Evolutionary conservation across 495 filamentous ascomycete species (phyloP), one percentile per base, ranked within the genome.

Genomic region (Annulohypoxylon nitens): DNA sequence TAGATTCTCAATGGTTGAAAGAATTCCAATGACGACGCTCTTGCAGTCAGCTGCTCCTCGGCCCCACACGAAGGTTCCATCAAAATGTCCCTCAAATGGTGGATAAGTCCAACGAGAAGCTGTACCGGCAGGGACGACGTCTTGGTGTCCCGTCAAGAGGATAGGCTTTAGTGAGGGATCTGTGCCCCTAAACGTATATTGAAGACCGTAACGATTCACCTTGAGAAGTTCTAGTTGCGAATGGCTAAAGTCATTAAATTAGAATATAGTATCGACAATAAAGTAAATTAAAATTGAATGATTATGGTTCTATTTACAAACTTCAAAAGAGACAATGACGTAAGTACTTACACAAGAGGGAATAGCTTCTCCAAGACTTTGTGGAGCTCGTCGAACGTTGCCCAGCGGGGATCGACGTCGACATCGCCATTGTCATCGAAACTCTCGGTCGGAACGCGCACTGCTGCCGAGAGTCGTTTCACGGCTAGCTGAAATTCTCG

Each of bases 131-230:
- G 86, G 82, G 16, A 89, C 89, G 9, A 90, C 87, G 62, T 92
- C 90, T 80, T 91, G 90, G 69, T 91, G 89, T 2, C 86, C 88
- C 78, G 86, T 89, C 53, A 92, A 83, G 0, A 92, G 81, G 41
- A 88, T 79, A 1, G 89, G 89, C 74, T 89, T 89, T 36, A 86
- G 79, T 1, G 76, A 78, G 2, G 77, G 51, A 39, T 88, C 80
- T n/a, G 73, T 83, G 34, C 88, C 89, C 34, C 84, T 78, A 73
- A 88, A 83, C 4, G 87, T 90, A 75, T 83, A 90, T 36, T 89
- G 76, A 26, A 91, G 80, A 2, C 86, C 88, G 64, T 88, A 84
- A 0, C 84, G 86, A 75, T 92, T 90, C 59, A 90, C 80, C 50
- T 83, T 83, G 48, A 87, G 85, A 30, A 89, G 62, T 12, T 73